A percentile compares a stretch with the other conserved stretches of the same genome.
These are phyloP conservation scores for Penstemon davidsonii DNA, from an alignment of 257 asterid genomes.

Conservation along the genomic window DNA sequence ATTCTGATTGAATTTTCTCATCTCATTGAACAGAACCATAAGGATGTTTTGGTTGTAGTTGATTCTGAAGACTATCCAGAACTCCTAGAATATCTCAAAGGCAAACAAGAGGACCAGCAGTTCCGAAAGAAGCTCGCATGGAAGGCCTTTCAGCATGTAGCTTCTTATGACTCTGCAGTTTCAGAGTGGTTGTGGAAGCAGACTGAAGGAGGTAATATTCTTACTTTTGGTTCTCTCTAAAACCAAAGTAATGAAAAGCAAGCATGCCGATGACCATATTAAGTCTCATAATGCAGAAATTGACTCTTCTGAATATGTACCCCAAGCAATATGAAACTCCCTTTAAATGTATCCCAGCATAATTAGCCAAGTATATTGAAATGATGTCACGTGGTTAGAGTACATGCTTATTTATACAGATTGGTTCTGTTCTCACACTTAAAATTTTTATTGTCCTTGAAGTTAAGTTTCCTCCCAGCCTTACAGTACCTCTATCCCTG, in stretches of 20 bases:
- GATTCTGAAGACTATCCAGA: slow-evolving; percentile 83
- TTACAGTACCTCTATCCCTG: slow-evolving; percentile 74
- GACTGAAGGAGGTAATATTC: slow-evolving; percentile 64
- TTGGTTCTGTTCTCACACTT: slow-evolving; percentile 20
- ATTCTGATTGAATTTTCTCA: slow-evolving; percentile 22
- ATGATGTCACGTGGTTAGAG: not conserved
- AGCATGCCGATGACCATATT: not conserved
- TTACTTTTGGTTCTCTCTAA: slow-evolving; percentile 2
- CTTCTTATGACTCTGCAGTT: slow-evolving; percentile 98
- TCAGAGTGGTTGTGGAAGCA: slow-evolving; percentile 99
- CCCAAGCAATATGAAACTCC: too few relatives aligned
- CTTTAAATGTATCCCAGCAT: too few relatives aligned
- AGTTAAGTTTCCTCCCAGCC: slow-evolving; percentile 81
- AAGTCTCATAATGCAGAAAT: too few relatives aligned
- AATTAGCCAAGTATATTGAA: too few relatives aligned
- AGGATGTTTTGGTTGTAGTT: slow-evolving; percentile 91
- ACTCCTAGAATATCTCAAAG: slow-evolving; percentile 69
- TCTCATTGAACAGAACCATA: slow-evolving; percentile 68
- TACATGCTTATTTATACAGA: not conserved
- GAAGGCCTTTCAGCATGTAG: slow-evolving; percentile 96
- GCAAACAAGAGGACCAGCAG: slow-evolving; percentile 55
- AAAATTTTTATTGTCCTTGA: slow-evolving; percentile 25
- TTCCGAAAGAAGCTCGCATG: slow-evolving; percentile 80
- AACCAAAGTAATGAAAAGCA: slow-evolving; percentile 6
- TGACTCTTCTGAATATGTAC: too few relatives aligned